phyloP scores from a whole-genome alignment of 148 eudicot genomes.

The Cornus florida region DNA sequence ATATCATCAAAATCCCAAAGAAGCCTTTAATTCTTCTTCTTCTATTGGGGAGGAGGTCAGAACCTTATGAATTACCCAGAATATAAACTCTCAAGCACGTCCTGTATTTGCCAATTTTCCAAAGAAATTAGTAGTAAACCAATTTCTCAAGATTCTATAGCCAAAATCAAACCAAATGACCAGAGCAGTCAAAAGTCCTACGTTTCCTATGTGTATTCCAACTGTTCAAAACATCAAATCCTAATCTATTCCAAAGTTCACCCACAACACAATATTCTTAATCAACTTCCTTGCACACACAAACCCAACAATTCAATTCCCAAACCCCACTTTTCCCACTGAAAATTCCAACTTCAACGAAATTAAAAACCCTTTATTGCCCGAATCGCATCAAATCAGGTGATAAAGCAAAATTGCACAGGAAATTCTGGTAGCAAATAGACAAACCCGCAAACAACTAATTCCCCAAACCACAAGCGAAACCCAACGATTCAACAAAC shows the following conservation, averaged over 20 bases:
- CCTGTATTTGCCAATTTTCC: no score
- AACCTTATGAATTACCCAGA: no score
- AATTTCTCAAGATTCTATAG: no score
- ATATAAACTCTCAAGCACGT: no score
- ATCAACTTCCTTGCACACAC: neutral
- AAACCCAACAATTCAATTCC: no score
- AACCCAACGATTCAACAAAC: neutral
- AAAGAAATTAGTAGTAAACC: no score
- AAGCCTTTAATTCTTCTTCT: no score
- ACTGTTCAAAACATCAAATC: neutral
- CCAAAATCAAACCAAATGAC: no score
- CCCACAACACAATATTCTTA: neutral
- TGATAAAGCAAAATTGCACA: neutral
- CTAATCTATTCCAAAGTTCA: neutral
- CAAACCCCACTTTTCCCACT: no score
- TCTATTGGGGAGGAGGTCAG: no score
- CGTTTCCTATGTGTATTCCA: neutral
- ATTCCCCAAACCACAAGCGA: neutral
- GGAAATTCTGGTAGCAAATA: neutral
- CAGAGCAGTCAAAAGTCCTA: neutral
- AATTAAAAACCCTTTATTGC: neutral
- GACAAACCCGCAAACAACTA: neutral
- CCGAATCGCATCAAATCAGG: neutral
- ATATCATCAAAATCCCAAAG: no score
- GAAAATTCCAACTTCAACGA: slow-evolving; percentile 9